These are phyloP conservation scores for Ophiostoma populinum DNA, from an alignment of 2,329 filamentous ascomycete genomes.

Conservation along the genomic window DNA sequence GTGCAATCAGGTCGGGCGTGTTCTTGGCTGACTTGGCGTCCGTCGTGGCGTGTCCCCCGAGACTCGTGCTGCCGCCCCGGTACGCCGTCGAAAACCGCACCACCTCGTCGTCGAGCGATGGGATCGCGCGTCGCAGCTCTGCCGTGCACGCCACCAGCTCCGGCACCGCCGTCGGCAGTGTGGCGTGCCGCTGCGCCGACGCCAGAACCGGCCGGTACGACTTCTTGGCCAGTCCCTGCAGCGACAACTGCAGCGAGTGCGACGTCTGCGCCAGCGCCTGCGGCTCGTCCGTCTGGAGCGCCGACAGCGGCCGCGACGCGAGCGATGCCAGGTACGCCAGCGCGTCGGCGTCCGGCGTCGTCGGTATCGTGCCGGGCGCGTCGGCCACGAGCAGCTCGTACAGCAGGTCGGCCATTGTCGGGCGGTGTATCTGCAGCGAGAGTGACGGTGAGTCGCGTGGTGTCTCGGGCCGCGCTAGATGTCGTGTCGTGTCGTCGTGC, in stretches of 20 bases:
- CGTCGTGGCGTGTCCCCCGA: constrained; percentile 38
- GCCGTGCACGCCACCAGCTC: constrained; percentile 45
- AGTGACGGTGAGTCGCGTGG: not conserved
- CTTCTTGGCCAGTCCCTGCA: constrained; percentile 77
- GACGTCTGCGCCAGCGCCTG: constrained; percentile 64
- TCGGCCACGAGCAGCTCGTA: constrained; percentile 47
- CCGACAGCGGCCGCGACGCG: constrained; percentile 56
- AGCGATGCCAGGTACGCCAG: constrained; percentile 61
- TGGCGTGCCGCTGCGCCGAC: constrained; percentile 62
- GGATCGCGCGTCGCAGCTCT: constrained; percentile 54
- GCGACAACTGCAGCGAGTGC: constrained; percentile 63
- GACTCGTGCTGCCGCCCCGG: constrained; percentile 39
- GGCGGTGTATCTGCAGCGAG: too few species aligned
- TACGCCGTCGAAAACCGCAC: constrained; percentile 71
- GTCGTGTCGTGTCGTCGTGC: too few species aligned
- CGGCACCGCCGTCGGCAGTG: constrained; percentile 56
- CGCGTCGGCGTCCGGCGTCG: constrained; percentile 31
- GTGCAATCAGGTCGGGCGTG: constrained; percentile 37
- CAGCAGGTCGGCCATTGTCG: constrained; percentile 54
- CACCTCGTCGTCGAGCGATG: constrained; percentile 61
- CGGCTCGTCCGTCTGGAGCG: constrained; percentile 58
- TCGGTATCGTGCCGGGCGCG: constrained; percentile 12
- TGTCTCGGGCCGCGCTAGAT: not conserved
- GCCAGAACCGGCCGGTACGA: constrained; percentile 74
- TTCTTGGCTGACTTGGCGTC: too few species aligned